These are phyloP conservation scores for Yarrowia deformans DNA, from an alignment of 805 yeast genomes.

Conservation along the genomic window DNA sequence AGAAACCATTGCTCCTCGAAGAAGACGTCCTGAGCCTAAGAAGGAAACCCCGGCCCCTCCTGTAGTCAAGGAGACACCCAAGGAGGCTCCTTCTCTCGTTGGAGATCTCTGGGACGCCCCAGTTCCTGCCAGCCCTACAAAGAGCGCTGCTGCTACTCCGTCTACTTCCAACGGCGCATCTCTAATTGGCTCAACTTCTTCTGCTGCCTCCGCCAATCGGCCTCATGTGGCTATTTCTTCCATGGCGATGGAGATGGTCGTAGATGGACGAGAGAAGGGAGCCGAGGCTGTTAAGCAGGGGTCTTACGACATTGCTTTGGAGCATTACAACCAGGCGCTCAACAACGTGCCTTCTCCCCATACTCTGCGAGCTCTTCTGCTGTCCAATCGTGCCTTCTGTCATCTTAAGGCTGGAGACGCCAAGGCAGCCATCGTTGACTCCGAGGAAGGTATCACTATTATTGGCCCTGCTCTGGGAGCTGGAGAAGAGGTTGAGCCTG, in stretches of 20 bases:
- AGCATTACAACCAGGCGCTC: slow-evolving; percentile 64
- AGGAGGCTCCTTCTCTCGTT: slow-evolving; percentile 1
- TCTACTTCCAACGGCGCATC: background rate
- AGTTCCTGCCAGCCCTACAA: slow-evolving; percentile 33
- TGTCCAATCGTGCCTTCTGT: slow-evolving; percentile 77
- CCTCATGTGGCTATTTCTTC: slow-evolving; percentile 46
- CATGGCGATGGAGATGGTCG: slow-evolving; percentile 48
- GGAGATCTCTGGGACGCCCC: slow-evolving; percentile 32
- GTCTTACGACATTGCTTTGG: slow-evolving; percentile 73
- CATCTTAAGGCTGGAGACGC: slow-evolving; percentile 74
- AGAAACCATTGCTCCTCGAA: slow-evolving; percentile 26
- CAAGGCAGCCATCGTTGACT: slow-evolving; percentile 57
- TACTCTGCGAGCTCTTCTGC: slow-evolving; percentile 67
- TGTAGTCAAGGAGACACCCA: background rate
- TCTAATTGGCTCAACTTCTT: slow-evolving; percentile 40
- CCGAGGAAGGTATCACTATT: slow-evolving; percentile 58
- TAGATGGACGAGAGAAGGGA: slow-evolving; percentile 56
- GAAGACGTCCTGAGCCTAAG: slow-evolving; percentile 24
- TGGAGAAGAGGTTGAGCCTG: slow-evolving; percentile 56
- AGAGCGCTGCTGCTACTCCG: background rate
- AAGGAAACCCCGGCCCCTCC: background rate
- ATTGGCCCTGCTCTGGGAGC: slow-evolving; percentile 53
- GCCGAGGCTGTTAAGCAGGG: slow-evolving; percentile 76
- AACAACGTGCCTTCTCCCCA: slow-evolving; percentile 68
- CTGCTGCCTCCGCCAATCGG: slow-evolving; percentile 42